Percentiles rank a stretch among this genome's conserved stretches.
Conservation (phyloP, 176 grass and related monocot species). For the Oropetium thomaeum region DNA sequence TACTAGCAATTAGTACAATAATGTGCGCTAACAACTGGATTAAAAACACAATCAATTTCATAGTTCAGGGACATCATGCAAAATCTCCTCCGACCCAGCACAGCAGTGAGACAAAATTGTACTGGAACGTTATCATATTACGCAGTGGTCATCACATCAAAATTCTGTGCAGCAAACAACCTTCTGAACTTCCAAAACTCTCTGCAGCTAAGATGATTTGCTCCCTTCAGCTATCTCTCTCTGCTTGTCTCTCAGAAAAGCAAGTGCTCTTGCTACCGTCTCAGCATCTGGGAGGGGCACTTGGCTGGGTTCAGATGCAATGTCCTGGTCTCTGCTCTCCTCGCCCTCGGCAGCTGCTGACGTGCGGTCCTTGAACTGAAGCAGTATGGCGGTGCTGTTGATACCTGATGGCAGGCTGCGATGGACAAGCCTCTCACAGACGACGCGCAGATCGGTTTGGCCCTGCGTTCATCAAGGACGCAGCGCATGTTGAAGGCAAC, state of each 20-base stretch:
- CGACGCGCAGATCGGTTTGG: not conserved
- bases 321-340: not conserved
- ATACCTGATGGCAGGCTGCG: not conserved
- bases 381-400: conserved; percentile 16
- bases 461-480: not conserved
- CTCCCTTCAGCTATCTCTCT: not conserved
- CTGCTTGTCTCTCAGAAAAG: not conserved
- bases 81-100: not conserved
- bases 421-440: not conserved
- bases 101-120: no score
- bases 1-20: not conserved
- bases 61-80: not conserved
- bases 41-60: not conserved
- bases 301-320: not conserved
- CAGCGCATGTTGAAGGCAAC: not conserved
- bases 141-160: not conserved
- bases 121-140: not conserved
- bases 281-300: not conserved
- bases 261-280: not conserved
- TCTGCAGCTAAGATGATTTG: not conserved
- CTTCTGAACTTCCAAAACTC: not conserved
- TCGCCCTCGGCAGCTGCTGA: not conserved
- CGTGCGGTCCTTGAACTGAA: conserved; percentile 6
- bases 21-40: not conserved
- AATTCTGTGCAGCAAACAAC: not conserved